Base-by-base conservation (phyloP, 768 basidiomycete genomes). In the Russula foetens region DNA sequence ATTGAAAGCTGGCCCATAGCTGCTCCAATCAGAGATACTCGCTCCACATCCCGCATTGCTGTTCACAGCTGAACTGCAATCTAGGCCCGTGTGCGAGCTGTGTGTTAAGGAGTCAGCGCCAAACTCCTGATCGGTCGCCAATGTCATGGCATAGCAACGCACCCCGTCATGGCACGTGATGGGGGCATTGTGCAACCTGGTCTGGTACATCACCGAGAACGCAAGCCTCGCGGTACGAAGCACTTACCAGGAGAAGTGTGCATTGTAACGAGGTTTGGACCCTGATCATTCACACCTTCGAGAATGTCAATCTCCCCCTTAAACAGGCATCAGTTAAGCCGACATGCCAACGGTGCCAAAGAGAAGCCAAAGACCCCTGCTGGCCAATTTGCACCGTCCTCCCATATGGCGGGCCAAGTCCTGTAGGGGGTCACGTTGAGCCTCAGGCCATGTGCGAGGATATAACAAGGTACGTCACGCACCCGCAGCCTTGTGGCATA, bases 401-500 rank as follows among this genome's bases (percentile, higher is more conserved):
- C 80, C 83, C 82, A 84, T 35, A 79, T 67, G 11, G 83, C 83
- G n/a, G 84, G 81, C 81, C 81, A 81, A 29, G 74, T 75, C 26
- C 65, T 65, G 49, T 46, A 58, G 43, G 19, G 26, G 26, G 31
- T 45, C 7, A 17, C 41, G 23, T 51, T 45, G 23, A 44, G 67
- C 11, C 44, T 21, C 62, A 21, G 23, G 5, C 35, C 58, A 54
- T 56, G 55, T 38, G 21, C 29, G 63, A 33, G 54, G 45, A 24
- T 47, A 28, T 59, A 67, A 48, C 62, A 67, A 35, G 41, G 39
- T 24, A 8, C 24, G 15, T 47, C 39, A 52, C 76, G 54, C 57
- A 79, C 79, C 78, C 80, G 67, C 82, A 82, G n/a, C 82, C 83
- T 66, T 81, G 74, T 8, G 84, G 84, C 81, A 84, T 84, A 67